Percentiles rank a stretch among this genome's conserved stretches.
Evolutionary conservation across 2,329 filamentous ascomycete genomes (phyloP).

Genomic region (Blastomyces emzantsi): DNA sequence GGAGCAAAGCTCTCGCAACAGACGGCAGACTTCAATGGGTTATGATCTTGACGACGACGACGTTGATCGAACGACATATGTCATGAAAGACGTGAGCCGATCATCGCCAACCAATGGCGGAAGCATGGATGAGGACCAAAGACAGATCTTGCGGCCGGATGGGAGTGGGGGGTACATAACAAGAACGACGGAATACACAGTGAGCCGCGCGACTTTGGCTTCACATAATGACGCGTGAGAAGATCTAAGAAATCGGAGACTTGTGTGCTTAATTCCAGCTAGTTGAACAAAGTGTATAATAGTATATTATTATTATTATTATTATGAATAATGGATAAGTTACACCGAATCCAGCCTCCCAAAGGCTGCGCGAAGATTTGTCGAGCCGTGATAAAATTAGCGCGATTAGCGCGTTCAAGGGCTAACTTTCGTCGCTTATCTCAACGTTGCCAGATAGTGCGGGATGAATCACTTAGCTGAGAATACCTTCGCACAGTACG

Average conservation of each 20-base stretch:
- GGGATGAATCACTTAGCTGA: neutral
- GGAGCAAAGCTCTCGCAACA: neutral
- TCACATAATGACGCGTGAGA: neutral
- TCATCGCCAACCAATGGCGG: neutral
- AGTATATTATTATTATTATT: neutral
- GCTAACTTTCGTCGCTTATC: neutral
- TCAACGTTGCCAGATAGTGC: neutral
- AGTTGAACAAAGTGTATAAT: neutral
- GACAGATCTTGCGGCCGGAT: neutral
- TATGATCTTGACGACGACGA: neutral
- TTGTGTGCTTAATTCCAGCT: neutral
- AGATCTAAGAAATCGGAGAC: neutral
- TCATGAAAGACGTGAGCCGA: constrained; percentile 1
- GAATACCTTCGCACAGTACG: neutral
- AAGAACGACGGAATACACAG: constrained; percentile 3
- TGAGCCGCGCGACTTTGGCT: constrained; percentile 3
- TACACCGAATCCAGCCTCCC: neutral
- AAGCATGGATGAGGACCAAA: constrained; percentile 3
- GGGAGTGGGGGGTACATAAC: neutral
- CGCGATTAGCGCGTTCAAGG: neutral
- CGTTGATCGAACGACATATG: neutral
- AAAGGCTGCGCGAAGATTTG: neutral
- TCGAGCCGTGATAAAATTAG: neutral
- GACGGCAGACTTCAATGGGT: neutral
- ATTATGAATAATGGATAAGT: neutral